A percentile compares a stretch with the other conserved stretches of the same genome.
Conservation (phyloP, 75 land plant species). For the Ceratopteris richardii region DNA sequence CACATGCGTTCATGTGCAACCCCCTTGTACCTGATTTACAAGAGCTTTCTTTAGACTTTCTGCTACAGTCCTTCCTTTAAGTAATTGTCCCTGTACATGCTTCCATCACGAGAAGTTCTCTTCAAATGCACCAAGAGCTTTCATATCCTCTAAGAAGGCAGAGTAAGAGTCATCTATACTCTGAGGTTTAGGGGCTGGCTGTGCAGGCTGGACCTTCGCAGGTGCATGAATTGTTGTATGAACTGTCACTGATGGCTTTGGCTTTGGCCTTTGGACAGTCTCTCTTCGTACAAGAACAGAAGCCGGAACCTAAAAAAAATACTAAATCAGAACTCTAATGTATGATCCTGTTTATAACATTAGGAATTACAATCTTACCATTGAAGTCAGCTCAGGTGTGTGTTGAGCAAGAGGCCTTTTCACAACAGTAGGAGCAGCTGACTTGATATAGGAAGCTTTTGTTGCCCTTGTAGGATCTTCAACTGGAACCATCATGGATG, state of each 20-base stretch:
- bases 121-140: constrained; percentile 94
- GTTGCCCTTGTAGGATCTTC: constrained; percentile 22
- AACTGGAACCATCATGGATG: constrained; percentile 34
- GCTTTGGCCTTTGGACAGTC: constrained; percentile 55
- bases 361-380: constrained; percentile 37
- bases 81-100: neutral
- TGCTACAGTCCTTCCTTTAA: too few species aligned
- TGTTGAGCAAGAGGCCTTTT: constrained; percentile 98
- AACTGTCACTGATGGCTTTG: constrained; percentile 34
- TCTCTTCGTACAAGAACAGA: constrained; percentile 95
- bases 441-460: constrained; percentile 92
- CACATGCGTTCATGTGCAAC: too few species aligned
- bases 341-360: neutral
- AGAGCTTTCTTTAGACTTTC: too few species aligned
- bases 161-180: constrained; percentile 89
- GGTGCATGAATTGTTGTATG: constrained; percentile 12
- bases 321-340: neutral
- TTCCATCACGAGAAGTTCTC: constrained; percentile 6
- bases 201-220: constrained; percentile 19
- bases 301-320: constrained; percentile 76
- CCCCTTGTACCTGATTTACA: too few species aligned
- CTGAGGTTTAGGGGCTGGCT: constrained; percentile 48
- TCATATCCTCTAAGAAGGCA: constrained; percentile 99
- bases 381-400: constrained; percentile 91
- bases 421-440: constrained; percentile 93